A percentile compares a stretch with the other conserved stretches of the same genome.
Evolutionary conservation across 2,329 filamentous ascomycete genomes (phyloP).

Genomic region (Didymella glomerata): DNA sequence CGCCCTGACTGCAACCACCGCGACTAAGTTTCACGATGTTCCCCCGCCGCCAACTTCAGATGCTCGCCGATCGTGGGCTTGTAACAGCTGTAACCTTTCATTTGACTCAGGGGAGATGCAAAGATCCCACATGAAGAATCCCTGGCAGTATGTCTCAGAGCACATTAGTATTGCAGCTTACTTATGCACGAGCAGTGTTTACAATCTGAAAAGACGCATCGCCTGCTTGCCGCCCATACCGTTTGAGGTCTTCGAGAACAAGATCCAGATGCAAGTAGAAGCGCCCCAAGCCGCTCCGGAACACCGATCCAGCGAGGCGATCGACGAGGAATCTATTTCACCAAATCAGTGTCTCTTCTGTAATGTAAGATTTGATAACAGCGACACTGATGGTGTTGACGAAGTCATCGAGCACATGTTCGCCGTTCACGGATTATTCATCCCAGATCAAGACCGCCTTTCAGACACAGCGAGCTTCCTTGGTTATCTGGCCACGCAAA

Average conservation of each 20-base stretch:
- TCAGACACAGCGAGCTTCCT: slow-evolving; percentile 39
- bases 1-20: neutral
- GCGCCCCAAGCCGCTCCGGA: neutral
- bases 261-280: neutral
- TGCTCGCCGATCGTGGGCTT: neutral
- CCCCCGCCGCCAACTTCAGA: neutral
- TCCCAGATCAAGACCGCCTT: slow-evolving; percentile 17
- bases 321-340: neutral
- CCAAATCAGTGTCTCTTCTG: slow-evolving; percentile 10
- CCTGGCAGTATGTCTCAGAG: slow-evolving; percentile 11
- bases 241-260: neutral
- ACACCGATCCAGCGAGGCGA: neutral
- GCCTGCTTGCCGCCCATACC: slow-evolving; percentile 2
- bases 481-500: slow-evolving; percentile 38
- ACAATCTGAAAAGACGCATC: slow-evolving; percentile 16
- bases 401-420: slow-evolving; percentile 1
- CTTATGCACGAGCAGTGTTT: slow-evolving; percentile 5
- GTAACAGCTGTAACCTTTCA: neutral
- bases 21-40: neutral
- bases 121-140: slow-evolving; percentile 10
- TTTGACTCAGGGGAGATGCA: slow-evolving; percentile 4
- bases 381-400: neutral
- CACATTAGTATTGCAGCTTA: too few relatives aligned
- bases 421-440: slow-evolving; percentile 4
- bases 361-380: neutral